These are phyloP conservation scores for Pseudogymnoascus sp. DNA, from an alignment of 2,329 filamentous ascomycete species.

Conservation along the genomic window DNA sequence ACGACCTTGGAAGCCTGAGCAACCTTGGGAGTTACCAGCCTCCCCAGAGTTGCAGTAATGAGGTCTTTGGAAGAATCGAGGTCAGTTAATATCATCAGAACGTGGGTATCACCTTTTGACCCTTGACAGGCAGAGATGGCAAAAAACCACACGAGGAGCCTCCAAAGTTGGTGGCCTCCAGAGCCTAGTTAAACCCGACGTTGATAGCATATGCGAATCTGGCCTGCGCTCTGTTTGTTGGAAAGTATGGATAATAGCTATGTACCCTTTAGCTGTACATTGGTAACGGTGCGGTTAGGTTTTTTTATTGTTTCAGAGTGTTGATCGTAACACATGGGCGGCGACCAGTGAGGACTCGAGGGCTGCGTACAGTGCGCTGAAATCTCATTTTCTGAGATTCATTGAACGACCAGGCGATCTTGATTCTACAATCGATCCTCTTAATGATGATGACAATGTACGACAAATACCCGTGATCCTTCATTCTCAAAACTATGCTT, in stretches of 20 bases:
- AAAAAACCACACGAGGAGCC: slow-evolving; percentile 50
- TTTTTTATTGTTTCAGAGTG: slow-evolving; percentile 69
- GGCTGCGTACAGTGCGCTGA: slow-evolving; percentile 62
- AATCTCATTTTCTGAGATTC: slow-evolving; percentile 68
- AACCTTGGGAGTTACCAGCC: slow-evolving; percentile 8
- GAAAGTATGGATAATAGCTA: slow-evolving; percentile 52
- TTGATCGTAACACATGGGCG: slow-evolving; percentile 60
- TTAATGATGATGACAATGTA: slow-evolving; percentile 68
- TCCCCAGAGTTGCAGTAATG: slow-evolving; percentile 33
- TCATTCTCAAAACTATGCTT: background rate
- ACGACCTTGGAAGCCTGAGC: background rate
- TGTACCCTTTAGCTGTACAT: background rate
- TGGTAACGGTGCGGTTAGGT: slow-evolving; percentile 40
- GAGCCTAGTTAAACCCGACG: slow-evolving; percentile 53
- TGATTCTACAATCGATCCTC: slow-evolving; percentile 66
- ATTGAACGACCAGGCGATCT: slow-evolving; percentile 80
- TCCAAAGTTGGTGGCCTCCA: slow-evolving; percentile 53
- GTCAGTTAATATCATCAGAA: slow-evolving; percentile 27
- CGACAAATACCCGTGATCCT: slow-evolving; percentile 16
- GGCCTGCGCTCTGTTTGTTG: slow-evolving; percentile 83
- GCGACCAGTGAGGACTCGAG: slow-evolving; percentile 60
- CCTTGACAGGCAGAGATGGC: slow-evolving; percentile 56
- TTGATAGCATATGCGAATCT: slow-evolving; percentile 55
- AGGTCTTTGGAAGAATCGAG: slow-evolving; percentile 46
- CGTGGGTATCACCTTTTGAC: background rate